Evolutionary conservation across 2,329 filamentous ascomycete genomes (phyloP).

Genomic region (Venturia asperata): DNA sequence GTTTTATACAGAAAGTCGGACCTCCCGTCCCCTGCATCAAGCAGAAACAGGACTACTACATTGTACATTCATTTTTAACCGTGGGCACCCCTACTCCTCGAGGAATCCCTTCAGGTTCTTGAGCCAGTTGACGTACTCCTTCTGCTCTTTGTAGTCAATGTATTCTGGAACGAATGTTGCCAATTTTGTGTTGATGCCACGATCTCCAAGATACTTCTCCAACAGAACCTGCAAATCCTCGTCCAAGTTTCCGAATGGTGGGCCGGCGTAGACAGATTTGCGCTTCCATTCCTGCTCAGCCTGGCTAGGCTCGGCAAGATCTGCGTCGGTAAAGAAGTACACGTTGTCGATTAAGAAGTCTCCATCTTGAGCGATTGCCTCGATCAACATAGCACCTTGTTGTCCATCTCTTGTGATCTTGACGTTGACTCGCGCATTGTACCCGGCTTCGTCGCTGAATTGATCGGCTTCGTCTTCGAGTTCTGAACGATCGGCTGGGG

Average conservation of each 20-base stretch:
- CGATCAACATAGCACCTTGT: slow-evolving; percentile 72
- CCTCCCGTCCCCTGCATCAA: background rate
- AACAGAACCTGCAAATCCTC: slow-evolving; percentile 89
- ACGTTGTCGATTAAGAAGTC: slow-evolving; percentile 83
- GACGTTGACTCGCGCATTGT: slow-evolving; percentile 77
- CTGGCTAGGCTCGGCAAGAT: slow-evolving; percentile 66
- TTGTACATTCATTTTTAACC: background rate
- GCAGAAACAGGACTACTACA: background rate
- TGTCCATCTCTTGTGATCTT: slow-evolving; percentile 81
- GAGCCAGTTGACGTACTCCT: slow-evolving; percentile 89
- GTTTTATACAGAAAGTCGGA: background rate
- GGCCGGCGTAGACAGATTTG: slow-evolving; percentile 77
- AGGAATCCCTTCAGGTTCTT: slow-evolving; percentile 10
- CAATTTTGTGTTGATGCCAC: slow-evolving; percentile 78
- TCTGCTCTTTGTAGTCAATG: slow-evolving; percentile 97
- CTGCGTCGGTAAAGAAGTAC: slow-evolving; percentile 74
- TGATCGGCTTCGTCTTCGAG: slow-evolving; percentile 49
- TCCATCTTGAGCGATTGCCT: slow-evolving; percentile 79
- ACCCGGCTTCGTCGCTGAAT: slow-evolving; percentile 49
- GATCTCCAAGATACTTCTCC: slow-evolving; percentile 90
- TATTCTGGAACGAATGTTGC: slow-evolving; percentile 92
- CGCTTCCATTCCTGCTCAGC: slow-evolving; percentile 72
- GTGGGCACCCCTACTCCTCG: background rate
- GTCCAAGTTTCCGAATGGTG: slow-evolving; percentile 88
- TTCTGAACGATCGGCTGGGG: slow-evolving; percentile 52